phyloP scores from a whole-genome alignment of 257 asterid genomes.

The Lithospermum erythrorhizon region DNA sequence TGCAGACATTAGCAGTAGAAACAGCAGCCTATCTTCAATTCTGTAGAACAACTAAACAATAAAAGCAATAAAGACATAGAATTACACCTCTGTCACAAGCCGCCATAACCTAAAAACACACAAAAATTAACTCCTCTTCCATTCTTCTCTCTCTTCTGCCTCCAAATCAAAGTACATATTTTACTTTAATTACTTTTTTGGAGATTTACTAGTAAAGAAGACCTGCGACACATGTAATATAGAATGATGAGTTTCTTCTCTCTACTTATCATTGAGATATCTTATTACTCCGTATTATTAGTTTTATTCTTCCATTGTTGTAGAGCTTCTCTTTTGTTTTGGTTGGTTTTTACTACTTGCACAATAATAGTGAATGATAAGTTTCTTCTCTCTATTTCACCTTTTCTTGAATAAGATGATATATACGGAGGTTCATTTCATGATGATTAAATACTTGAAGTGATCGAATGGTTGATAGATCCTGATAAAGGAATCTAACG shows the following conservation, averaged over 20 bases:
- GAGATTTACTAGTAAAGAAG: no score
- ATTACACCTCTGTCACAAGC: constrained; percentile 94
- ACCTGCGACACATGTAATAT: no score
- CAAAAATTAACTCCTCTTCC: constrained; percentile 19
- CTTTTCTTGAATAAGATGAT: constrained; percentile 4
- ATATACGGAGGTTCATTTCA: constrained; percentile 9
- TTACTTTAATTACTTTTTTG: constrained; percentile 8
- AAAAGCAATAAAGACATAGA: constrained; percentile 48
- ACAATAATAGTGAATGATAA: no score
- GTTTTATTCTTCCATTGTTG: constrained; percentile 5
- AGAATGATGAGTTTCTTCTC: no score
- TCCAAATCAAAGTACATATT: background rate
- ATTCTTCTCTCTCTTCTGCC: constrained; percentile 8
- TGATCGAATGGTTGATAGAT: constrained; percentile 18
- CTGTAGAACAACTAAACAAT: constrained; percentile 32
- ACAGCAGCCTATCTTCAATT: constrained; percentile 24
- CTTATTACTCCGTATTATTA: no score
- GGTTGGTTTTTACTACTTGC: background rate
- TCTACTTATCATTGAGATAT: no score
- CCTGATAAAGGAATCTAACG: constrained; percentile 26
- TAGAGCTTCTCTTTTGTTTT: background rate
- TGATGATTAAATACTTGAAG: constrained; percentile 1
- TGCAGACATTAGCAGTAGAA: background rate
- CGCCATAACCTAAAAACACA: constrained; percentile 57
- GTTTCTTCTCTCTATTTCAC: background rate